A percentile compares a stretch with the other conserved stretches of the same genome.
These are phyloP conservation scores for Pestalotiopsis sp. DNA, from an alignment of 2,329 filamentous ascomycete species.

Conservation along the genomic window DNA sequence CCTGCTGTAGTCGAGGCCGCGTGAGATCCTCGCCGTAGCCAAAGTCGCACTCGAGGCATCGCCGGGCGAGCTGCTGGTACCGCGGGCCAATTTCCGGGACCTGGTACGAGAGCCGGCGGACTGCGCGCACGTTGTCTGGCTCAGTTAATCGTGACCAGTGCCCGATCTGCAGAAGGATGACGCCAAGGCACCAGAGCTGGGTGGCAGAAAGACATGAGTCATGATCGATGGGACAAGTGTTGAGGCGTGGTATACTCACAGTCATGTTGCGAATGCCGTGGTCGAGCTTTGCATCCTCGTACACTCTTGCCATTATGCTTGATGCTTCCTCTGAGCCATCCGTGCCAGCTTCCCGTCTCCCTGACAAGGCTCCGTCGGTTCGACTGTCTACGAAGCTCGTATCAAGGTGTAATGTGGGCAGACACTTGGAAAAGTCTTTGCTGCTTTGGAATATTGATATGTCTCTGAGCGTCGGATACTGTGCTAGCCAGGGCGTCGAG, in stretches of 20 bases:
- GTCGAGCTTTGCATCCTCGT: slow-evolving; percentile 16
- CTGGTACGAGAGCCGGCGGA: slow-evolving; percentile 6
- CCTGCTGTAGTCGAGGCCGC: not conserved
- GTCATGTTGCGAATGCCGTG: slow-evolving; percentile 17
- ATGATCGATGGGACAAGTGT: not conserved
- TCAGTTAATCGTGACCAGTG: slow-evolving; percentile 10
- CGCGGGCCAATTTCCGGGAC: slow-evolving; percentile 3
- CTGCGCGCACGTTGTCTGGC: slow-evolving; percentile 5
- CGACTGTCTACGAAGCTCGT: not conserved
- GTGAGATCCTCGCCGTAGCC: slow-evolving; percentile 11
- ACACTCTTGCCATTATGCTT: not conserved
- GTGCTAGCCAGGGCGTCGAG: not conserved
- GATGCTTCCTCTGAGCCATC: not conserved
- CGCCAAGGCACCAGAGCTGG: slow-evolving; percentile 15
- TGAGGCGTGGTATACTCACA: not conserved
- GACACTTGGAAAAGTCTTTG: not conserved
- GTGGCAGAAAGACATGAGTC: not conserved
- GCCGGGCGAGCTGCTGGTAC: slow-evolving; percentile 16
- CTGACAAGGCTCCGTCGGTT: not conserved
- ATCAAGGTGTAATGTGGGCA: not conserved
- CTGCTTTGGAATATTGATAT: not conserved
- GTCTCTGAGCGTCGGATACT: not conserved
- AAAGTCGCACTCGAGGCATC: slow-evolving; percentile 19
- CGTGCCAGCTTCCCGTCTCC: not conserved
- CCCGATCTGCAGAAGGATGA: slow-evolving; percentile 16